Evolutionary conservation across 805 yeast species (phyloP).

Genomic region (Saccharomycopsis malanga): DNA sequence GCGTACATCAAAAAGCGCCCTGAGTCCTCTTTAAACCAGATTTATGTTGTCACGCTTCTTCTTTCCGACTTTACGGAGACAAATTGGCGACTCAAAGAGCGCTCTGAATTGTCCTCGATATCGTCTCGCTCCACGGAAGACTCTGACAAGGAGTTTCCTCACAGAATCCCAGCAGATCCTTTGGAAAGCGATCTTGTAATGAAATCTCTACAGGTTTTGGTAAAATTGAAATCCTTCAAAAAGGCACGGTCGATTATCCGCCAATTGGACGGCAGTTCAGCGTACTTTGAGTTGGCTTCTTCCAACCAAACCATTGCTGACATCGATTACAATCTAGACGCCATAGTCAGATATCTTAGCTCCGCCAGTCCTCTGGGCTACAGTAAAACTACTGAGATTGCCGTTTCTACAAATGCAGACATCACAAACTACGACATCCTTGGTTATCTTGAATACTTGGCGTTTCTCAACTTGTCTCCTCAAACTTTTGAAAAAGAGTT

Average conservation of each 20-base stretch:
- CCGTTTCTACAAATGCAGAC: constrained; percentile 10
- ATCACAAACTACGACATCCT: constrained; percentile 10
- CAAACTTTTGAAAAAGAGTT: constrained; percentile 15
- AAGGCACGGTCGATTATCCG: constrained; percentile 12
- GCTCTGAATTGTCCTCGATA: constrained; percentile 1
- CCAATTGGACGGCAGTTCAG: constrained; percentile 14
- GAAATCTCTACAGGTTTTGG: constrained; percentile 9
- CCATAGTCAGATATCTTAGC: constrained; percentile 14
- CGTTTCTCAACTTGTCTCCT: constrained; percentile 11
- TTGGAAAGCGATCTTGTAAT: constrained; percentile 10
- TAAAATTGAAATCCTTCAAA: constrained; percentile 17
- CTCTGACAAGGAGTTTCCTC: constrained; percentile 21
- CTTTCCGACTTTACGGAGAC: constrained; percentile 19
- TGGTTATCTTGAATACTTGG: constrained; percentile 16
- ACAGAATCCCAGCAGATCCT: constrained; percentile 17
- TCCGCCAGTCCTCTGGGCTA: constrained; percentile 17
- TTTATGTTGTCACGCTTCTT: constrained; percentile 8
- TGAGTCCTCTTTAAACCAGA: constrained; percentile 13
- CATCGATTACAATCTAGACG: constrained; percentile 18
- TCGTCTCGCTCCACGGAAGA: constrained; percentile 13
- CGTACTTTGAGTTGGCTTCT: constrained; percentile 17
- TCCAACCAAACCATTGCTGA: constrained; percentile 18
- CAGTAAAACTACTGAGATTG: constrained; percentile 15
- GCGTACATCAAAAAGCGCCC: constrained; percentile 17
- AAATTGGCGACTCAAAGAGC: constrained; percentile 20